Evolutionary conservation across 2,329 filamentous ascomycete species (phyloP), one percentile per base, ranked within the genome.

Genomic region (Botrytis pseudocinerea): DNA sequence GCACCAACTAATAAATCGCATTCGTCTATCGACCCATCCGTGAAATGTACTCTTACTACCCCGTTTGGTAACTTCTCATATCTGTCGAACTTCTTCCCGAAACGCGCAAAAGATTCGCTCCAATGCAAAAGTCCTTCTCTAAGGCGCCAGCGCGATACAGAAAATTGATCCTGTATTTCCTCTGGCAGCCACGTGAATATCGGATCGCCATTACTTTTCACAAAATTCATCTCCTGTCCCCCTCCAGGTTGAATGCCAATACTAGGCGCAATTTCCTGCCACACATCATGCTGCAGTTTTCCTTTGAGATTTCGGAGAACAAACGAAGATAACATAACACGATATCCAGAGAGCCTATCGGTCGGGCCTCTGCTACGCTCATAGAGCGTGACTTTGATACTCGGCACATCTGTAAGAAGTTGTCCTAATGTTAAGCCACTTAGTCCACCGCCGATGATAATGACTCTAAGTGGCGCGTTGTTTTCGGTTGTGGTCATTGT

Each of bases 1-100:
- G 87, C 87, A 9, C 85, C 87, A 60, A 90, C 83, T 0, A 90
- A 75, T 0, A 90, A 77, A 76, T 89, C 87, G 66, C 83, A 90
- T 0, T 76, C 78, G 14, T 83, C 82, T 0, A 76, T 80, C 18
- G 78, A 78, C 2, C 85, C 85, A 72, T 87, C 82, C 2, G 81
- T 80, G 70, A 89, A 84, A 3, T 75, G 72, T 0, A 85, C 83
- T 3, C 80, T 74, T 0, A 87, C 83, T 32, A 71, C 70, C 6
- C 76, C 76, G 20, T 74, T 77, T 70, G 8, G 78, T 74, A 69
- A 46, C 68, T 70, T 83, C 54, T 78, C 74, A 20, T 82, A 77
- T 12, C 70, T 61, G 70, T 78, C 38, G 73, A 79, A 77, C 2
- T 79, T 76, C 46, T 81, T 77, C 9, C 80, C 82, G 65, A 84